A percentile compares a stretch with the other conserved stretches of the same genome.
phyloP scores from a whole-genome alignment of 169 alveolate genomes.

The Plasmodium malariae region DNA sequence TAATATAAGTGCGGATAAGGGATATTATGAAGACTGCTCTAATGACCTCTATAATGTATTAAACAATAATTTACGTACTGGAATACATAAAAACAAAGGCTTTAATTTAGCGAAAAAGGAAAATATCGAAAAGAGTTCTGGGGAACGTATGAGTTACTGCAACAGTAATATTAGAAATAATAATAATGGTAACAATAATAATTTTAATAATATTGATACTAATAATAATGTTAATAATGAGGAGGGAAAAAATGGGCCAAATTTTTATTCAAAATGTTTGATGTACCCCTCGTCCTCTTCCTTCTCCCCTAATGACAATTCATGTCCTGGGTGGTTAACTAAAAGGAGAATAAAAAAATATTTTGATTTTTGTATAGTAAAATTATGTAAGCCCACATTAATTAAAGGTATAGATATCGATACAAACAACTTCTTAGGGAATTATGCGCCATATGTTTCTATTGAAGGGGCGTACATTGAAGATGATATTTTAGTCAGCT shows the following conservation, averaged over 20 bases:
- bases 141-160: neutral
- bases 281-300: too few species aligned
- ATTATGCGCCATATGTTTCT: constrained; percentile 80
- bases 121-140: too few species aligned
- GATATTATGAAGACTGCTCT: constrained; percentile 61
- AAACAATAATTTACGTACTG: constrained; percentile 8
- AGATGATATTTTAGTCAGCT: constrained; percentile 49
- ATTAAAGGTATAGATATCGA: constrained; percentile 79
- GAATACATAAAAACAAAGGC: neutral
- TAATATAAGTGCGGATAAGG: constrained; percentile 42
- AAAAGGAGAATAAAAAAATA: constrained; percentile 79
- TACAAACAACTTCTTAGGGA: constrained; percentile 79
- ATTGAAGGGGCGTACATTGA: constrained; percentile 79
- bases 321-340: constrained; percentile 81
- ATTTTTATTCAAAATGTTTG: neutral
- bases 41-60: constrained; percentile 51
- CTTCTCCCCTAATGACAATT: neutral
- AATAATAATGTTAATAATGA: neutral
- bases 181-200: neutral
- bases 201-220: neutral
- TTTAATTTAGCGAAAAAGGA: neutral
- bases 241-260: neutral
- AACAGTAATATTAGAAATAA: neutral
- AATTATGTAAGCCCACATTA: constrained; percentile 76
- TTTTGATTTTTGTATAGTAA: constrained; percentile 78